Conservation (phyloP, 116 monocot genomes). For the Dioscorea cayenensis region DNA sequence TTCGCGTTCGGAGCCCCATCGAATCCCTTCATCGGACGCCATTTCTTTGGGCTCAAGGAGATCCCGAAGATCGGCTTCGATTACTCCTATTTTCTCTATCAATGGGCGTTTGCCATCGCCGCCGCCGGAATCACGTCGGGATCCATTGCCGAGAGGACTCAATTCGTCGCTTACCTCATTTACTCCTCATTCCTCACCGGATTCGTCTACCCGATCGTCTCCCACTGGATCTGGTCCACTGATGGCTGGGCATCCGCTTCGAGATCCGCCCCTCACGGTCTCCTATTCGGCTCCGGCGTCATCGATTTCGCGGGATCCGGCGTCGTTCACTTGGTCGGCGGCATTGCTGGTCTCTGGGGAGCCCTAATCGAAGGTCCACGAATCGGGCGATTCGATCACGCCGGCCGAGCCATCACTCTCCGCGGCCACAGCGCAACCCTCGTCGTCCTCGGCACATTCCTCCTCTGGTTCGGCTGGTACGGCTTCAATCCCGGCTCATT, state of each 20-base stretch:
- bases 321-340: slow-evolving; percentile 82
- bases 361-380: slow-evolving; percentile 84
- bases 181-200: slow-evolving; percentile 89
- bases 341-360: slow-evolving; percentile 77
- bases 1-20: slow-evolving; percentile 65
- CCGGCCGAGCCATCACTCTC: slow-evolving; percentile 37
- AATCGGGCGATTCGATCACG: slow-evolving; percentile 63
- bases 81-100: slow-evolving; percentile 70
- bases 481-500: slow-evolving; percentile 94
- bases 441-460: slow-evolving; percentile 82
- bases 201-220: slow-evolving; percentile 75
- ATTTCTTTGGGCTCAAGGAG: slow-evolving; percentile 57
- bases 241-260: slow-evolving; percentile 66
- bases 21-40: slow-evolving; percentile 67
- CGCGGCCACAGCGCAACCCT: slow-evolving; percentile 77
- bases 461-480: slow-evolving; percentile 93
- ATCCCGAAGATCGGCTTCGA: slow-evolving; percentile 35
- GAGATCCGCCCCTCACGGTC: slow-evolving; percentile 9
- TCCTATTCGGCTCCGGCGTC: slow-evolving; percentile 62
- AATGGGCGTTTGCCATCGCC: slow-evolving; percentile 94
- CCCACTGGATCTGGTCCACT: slow-evolving; percentile 83
- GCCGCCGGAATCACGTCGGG: slow-evolving; percentile 85
- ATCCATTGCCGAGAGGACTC: slow-evolving; percentile 87
- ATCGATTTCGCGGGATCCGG: slow-evolving; percentile 84
- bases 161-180: slow-evolving; percentile 78